Base-by-base conservation (phyloP, 768 basidiomycete species). In the Tremella yokohamensis region DNA sequence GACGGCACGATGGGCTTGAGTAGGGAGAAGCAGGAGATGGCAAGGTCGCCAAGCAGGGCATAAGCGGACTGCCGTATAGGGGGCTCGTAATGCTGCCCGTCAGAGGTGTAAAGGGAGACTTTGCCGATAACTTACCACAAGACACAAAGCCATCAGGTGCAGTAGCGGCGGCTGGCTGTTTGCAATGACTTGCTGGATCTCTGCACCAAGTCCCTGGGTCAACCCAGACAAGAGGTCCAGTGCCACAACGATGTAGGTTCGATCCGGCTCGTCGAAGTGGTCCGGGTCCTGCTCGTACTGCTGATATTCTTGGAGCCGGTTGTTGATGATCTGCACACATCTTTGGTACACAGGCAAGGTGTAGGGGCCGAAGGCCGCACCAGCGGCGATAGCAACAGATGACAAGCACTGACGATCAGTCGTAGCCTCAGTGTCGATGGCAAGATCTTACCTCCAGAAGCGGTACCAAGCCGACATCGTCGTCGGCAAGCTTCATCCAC, bases 41-140 rank as follows among this genome's bases (percentile, higher is more conserved):
- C 94, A 78, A 97, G 83, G 76, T 99, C 96, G 22, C 96, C 96
- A 29, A 99, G 88, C 9, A 99, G 85, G n/a, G 96, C 96, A 75
- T 97, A 96, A 15, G 91, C 92, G 0, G 90, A 93, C 77, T 98
- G 96, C 54, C 94, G 83, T 8, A 99, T 91, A 1, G 92, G 86
- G 11, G 94, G 88, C 76, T 97, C 91, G 20, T 91, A 92, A 78
- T 98, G 92, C 79, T 82, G 64, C 11, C 8, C 8, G 12, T 25
- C 24, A 24, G 25, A 7, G n/a, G 38, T 16, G 12, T 12, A 18
- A 12, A 42, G 49, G 13, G 26, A 6, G 9, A 48, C 8, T 8
- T 40, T 18, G 25, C 8, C 22, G 13, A 48, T 3, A 11, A 59
- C 79, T 58, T 52, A 81, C 80, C 53, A 91, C 91, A 49, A 99